Percentiles rank a stretch among this genome's conserved stretches.
phyloP scores from a whole-genome alignment of 2,329 filamentous ascomycete genomes.

The Parafenestella ontariensis region DNA sequence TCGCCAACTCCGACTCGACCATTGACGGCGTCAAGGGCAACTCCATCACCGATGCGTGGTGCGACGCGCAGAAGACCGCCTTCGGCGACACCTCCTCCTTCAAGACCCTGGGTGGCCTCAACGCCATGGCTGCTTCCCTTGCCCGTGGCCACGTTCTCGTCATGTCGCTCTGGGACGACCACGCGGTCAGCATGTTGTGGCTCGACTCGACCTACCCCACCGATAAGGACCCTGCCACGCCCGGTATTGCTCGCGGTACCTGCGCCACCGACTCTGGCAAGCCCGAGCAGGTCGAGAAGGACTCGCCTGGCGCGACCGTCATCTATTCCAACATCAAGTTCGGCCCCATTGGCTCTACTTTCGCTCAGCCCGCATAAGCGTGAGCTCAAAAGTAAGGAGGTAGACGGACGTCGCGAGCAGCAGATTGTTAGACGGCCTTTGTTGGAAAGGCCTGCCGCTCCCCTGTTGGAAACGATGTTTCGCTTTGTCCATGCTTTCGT shows the following conservation, averaged over 20 bases:
- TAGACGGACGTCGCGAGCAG: background rate
- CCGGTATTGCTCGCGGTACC: constrained; percentile 47
- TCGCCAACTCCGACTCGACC: constrained; percentile 53
- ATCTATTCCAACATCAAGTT: constrained; percentile 52
- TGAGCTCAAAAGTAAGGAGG: background rate
- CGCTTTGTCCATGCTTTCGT: constrained; percentile 7
- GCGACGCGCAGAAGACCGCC: constrained; percentile 61
- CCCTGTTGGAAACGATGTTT: background rate
- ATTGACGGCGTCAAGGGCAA: constrained; percentile 56
- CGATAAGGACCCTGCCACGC: constrained; percentile 38
- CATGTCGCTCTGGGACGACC: constrained; percentile 70
- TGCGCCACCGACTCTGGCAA: constrained; percentile 47
- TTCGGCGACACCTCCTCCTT: constrained; percentile 65
- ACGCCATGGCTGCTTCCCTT: constrained; percentile 63
- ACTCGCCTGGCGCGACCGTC: constrained; percentile 43
- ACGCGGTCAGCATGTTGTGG: constrained; percentile 75
- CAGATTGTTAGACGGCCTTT: too few species aligned
- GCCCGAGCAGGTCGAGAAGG: constrained; percentile 47
- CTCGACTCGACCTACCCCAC: constrained; percentile 72
- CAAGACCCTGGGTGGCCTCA: constrained; percentile 62
- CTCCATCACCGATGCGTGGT: constrained; percentile 66
- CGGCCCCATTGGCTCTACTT: constrained; percentile 50
- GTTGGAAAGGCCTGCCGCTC: too few species aligned
- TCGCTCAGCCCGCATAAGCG: constrained; percentile 39
- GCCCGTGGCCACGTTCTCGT: constrained; percentile 68